Percentiles rank a stretch among this genome's conserved stretches.
Conservation (phyloP, 345 rosid genomes). For the Boechera stricta region DNA sequence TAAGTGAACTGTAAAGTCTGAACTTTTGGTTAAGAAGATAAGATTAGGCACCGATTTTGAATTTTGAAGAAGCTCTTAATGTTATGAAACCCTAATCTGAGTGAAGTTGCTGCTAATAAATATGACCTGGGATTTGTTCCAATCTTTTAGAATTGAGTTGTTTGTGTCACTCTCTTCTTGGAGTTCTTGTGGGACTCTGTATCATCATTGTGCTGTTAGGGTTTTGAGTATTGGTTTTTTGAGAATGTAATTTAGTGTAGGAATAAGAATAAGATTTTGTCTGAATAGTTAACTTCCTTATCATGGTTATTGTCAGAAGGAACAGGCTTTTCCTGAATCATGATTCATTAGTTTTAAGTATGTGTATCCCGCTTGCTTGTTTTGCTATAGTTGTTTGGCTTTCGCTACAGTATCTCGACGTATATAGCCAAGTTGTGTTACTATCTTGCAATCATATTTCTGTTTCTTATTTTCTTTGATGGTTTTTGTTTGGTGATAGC, state of each 20-base stretch:
- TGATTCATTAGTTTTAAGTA: neutral
- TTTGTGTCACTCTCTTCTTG: slow-evolving; percentile 23
- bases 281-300: neutral
- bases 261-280: neutral
- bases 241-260: neutral
- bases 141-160: slow-evolving; percentile 8
- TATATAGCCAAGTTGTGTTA: neutral
- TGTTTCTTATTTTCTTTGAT: slow-evolving; percentile 18
- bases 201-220: neutral
- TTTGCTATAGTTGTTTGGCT: neutral
- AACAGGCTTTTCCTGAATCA: neutral
- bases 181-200: neutral
- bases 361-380: neutral
- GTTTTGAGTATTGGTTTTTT: neutral
- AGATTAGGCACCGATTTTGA: neutral
- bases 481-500: slow-evolving; percentile 49
- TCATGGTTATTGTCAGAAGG: neutral
- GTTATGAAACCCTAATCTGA: slow-evolving; percentile 21
- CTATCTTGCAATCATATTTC: neutral
- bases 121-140: slow-evolving; percentile 13
- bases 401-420: neutral
- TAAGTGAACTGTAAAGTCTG: neutral
- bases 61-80: slow-evolving; percentile 1
- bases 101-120: slow-evolving; percentile 7
- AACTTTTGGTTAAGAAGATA: slow-evolving; percentile 19